phyloP scores from a whole-genome alignment of 441 rosid species.

The Aleurites moluccanus region DNA sequence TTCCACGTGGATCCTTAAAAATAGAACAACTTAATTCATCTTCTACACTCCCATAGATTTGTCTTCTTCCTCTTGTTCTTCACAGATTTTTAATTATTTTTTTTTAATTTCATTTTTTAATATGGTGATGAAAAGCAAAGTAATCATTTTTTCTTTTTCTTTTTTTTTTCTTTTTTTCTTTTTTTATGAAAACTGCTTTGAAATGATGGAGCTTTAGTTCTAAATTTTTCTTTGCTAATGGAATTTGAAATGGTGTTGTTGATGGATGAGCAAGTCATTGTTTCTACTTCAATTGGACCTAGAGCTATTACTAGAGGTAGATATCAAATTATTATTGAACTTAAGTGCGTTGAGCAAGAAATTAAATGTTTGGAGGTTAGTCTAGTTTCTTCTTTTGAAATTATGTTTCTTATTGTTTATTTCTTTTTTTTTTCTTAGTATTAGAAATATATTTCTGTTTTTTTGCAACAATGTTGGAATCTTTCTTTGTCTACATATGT shows the following conservation, averaged over 20 bases:
- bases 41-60: neutral
- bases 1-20: too few species aligned
- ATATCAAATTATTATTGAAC: constrained; percentile 80
- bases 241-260: constrained; percentile 41
- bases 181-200: neutral
- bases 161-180: too few species aligned
- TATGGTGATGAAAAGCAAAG: neutral
- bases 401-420: neutral
- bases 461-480: constrained; percentile 2
- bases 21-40: neutral
- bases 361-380: constrained; percentile 72
- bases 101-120: neutral
- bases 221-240: constrained; percentile 17
- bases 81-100: too few species aligned
- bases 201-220: constrained; percentile 3
- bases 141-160: neutral
- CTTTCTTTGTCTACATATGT: neutral
- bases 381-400: neutral
- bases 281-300: constrained; percentile 4
- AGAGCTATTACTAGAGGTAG: constrained; percentile 65
- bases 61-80: neutral
- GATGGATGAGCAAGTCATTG: constrained; percentile 34
- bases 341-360: constrained; percentile 87
- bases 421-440: neutral
- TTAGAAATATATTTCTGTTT: neutral